A percentile compares a stretch with the other conserved stretches of the same genome.
phyloP scores from a whole-genome alignment of 495 filamentous ascomycete genomes.

The Cudoniella acicularis region DNA sequence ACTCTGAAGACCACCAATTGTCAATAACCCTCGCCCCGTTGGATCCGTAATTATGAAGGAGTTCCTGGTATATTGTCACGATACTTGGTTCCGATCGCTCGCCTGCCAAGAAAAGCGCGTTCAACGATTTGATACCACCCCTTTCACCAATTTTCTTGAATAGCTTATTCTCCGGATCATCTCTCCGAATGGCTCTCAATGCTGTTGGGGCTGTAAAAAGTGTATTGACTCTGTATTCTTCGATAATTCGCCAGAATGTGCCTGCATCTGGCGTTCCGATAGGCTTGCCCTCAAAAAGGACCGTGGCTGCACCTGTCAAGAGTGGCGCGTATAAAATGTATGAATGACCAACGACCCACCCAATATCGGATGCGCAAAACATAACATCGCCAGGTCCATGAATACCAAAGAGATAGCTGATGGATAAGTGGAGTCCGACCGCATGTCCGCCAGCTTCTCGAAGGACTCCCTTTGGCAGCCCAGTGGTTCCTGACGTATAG shows the following conservation, averaged over 20 bases:
- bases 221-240: constrained; percentile 78
- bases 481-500: constrained; percentile 82
- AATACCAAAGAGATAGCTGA: constrained; percentile 75
- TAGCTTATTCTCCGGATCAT: constrained; percentile 69
- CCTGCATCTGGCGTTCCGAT: constrained; percentile 84
- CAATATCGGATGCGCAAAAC: constrained; percentile 81
- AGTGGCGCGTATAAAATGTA: constrained; percentile 85
- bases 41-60: constrained; percentile 61
- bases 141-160: constrained; percentile 58
- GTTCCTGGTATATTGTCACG: constrained; percentile 69
- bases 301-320: constrained; percentile 77
- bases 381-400: constrained; percentile 78
- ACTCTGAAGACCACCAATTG: constrained; percentile 97
- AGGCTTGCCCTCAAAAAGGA: constrained; percentile 90
- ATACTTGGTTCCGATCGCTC: constrained; percentile 88
- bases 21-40: constrained; percentile 70
- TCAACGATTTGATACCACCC: constrained; percentile 63
- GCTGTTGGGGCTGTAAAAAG: constrained; percentile 87
- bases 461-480: constrained; percentile 83
- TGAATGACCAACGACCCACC: constrained; percentile 82
- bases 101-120: constrained; percentile 80
- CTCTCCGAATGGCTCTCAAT: constrained; percentile 78
- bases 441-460: constrained; percentile 83
- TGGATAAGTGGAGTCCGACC: constrained; percentile 76
- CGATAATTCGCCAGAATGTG: constrained; percentile 82